Conservation (phyloP, 2,329 filamentous ascomycete genomes). For the Trichoderma sp. region DNA sequence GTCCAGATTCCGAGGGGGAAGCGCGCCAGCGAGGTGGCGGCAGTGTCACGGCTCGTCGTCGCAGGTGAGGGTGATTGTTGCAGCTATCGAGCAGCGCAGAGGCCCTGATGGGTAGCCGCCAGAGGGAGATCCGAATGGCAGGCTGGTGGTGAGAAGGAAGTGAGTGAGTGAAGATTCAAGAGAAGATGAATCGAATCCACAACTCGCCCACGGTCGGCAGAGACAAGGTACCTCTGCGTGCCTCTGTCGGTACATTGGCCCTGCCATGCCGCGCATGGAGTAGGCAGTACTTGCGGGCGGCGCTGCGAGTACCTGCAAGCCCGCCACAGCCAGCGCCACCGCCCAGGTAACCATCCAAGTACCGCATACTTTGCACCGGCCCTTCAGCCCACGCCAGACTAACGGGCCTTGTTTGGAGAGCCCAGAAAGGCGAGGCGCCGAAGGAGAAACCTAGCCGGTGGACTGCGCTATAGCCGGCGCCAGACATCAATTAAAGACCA, state of each 20-base stretch:
- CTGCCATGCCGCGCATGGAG: constrained; percentile 15
- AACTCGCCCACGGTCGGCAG: constrained; percentile 22
- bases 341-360: neutral
- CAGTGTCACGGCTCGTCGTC: constrained; percentile 29
- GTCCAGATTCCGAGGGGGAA: neutral
- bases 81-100: constrained; percentile 11
- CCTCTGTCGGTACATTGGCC: constrained; percentile 19
- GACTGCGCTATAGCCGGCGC: constrained; percentile 16
- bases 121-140: neutral
- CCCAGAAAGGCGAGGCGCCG: constrained; percentile 15
- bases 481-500: constrained; percentile 13
- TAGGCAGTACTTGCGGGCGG: neutral
- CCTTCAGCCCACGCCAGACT: constrained; percentile 8
- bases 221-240: constrained; percentile 16
- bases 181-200: constrained; percentile 24
- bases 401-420: constrained; percentile 10
- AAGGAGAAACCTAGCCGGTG: constrained; percentile 12
- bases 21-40: constrained; percentile 34
- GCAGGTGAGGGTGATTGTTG: constrained; percentile 18
- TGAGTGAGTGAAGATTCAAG: constrained; percentile 27
- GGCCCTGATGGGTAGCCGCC: constrained; percentile 15
- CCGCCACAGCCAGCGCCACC: neutral
- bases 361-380: neutral
- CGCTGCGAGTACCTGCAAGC: neutral
- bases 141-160: constrained; percentile 17